A percentile compares a stretch with the other conserved stretches of the same genome.
Evolutionary conservation across 176 grass and related monocot species (phyloP).

Genomic region (Eleusine indica): DNA sequence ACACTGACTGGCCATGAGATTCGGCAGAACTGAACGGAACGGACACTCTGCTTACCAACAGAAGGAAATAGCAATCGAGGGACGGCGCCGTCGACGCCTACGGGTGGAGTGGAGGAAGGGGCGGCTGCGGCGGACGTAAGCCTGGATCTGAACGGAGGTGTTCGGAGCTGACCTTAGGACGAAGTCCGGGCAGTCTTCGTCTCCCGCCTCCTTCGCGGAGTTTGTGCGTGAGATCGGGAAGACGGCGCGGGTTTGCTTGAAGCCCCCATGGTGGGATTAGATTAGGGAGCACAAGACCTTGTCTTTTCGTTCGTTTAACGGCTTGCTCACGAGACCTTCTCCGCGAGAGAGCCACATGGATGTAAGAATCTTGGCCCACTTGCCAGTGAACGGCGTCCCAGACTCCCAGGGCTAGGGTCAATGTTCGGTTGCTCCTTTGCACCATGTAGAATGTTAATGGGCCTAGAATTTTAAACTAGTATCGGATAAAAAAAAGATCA

Average conservation of each 20-base stretch:
- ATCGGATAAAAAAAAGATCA: too few species aligned
- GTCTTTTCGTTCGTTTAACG: constrained; percentile 31
- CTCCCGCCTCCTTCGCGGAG: constrained; percentile 4
- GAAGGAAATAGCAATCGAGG: not conserved
- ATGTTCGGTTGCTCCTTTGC: not conserved
- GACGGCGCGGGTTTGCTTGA: not conserved
- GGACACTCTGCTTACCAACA: not conserved
- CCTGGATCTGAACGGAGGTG: constrained; percentile 25
- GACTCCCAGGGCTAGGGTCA: not conserved
- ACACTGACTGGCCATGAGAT: not conserved
- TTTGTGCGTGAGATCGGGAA: constrained; percentile 17
- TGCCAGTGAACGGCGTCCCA: not conserved
- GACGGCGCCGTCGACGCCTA: not conserved
- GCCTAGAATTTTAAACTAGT: too few species aligned
- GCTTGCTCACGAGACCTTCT: not conserved
- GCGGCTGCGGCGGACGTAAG: not conserved
- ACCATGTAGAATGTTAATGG: too few species aligned
- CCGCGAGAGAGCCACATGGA: not conserved
- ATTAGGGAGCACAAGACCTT: constrained; percentile 24
- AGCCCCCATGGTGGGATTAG: not conserved
- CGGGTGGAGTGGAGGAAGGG: not conserved
- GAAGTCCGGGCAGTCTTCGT: not conserved
- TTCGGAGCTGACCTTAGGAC: constrained; percentile 25
- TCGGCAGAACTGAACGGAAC: not conserved
- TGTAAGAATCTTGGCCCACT: not conserved